These are phyloP conservation scores for Teratosphaeria viscida DNA, from an alignment of 2,329 filamentous ascomycete genomes.

Conservation along the genomic window DNA sequence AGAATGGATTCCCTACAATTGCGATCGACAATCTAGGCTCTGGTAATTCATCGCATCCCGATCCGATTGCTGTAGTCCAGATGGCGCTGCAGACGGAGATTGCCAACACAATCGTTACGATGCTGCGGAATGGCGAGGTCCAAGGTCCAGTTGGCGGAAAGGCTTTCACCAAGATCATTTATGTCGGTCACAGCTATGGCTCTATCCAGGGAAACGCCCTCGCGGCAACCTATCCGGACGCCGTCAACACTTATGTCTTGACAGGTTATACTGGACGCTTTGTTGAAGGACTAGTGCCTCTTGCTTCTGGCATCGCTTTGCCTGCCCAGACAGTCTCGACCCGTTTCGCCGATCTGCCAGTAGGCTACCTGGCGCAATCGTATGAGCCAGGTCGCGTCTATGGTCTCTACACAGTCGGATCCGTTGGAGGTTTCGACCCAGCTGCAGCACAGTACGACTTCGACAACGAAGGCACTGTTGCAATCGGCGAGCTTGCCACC, in stretches of 20 bases:
- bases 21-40: not conserved
- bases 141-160: not conserved
- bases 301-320: not conserved
- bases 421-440: not conserved
- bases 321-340: not conserved
- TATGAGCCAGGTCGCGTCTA: not conserved
- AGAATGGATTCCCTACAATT: not conserved
- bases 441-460: not conserved
- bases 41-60: not conserved
- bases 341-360: not conserved
- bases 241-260: not conserved
- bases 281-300: not conserved
- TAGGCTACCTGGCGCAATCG: not conserved
- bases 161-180: not conserved
- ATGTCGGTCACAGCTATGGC: not conserved
- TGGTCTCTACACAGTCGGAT: not conserved
- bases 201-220: not conserved
- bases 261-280: not conserved
- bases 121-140: not conserved
- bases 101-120: not conserved
- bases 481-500: not conserved
- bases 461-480: slow-evolving; percentile 1
- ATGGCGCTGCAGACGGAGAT: not conserved
- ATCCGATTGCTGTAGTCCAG: not conserved
- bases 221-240: not conserved